A percentile compares a stretch with the other conserved stretches of the same genome.
Conservation (phyloP, 306 rosid species). For the Leucaena leucocephala region DNA sequence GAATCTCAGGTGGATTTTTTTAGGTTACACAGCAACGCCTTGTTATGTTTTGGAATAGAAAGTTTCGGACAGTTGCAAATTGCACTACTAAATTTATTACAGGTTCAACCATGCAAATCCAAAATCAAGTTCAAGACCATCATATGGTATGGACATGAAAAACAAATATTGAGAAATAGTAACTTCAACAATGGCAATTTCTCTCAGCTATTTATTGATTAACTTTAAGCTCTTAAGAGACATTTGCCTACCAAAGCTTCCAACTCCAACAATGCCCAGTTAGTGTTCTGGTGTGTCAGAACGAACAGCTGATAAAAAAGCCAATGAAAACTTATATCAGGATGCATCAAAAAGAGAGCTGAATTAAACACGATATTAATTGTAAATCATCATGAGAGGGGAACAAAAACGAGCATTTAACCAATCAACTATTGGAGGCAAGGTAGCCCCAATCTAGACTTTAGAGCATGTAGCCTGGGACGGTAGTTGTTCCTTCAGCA, state of each 20-base stretch:
- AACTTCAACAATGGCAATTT: background rate
- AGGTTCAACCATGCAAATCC: background rate
- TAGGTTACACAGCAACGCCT: background rate
- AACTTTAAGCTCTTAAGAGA: constrained; percentile 25
- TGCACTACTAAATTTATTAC: constrained; percentile 1
- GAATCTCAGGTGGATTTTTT: background rate
- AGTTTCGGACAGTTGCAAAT: background rate
- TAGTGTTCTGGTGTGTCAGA: constrained; percentile 52
- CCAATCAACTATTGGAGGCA: background rate
- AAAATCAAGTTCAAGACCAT: constrained; percentile 12
- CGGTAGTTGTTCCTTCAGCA: background rate
- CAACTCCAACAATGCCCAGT: constrained; percentile 31
- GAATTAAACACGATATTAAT: background rate
- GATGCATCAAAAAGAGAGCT: constrained; percentile 3
- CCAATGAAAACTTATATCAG: constrained; percentile 31
- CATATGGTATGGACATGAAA: constrained; percentile 6
- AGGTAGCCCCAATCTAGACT: background rate
- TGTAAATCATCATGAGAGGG: background rate
- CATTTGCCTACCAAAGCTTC: constrained; percentile 21
- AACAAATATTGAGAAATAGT: background rate
- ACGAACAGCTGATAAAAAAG: constrained; percentile 52
- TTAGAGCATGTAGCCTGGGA: background rate
- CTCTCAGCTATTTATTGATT: constrained; percentile 8
- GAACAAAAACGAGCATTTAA: constrained; percentile 2
- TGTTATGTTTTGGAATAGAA: background rate